phyloP scores from a whole-genome alignment of 805 yeast species.

The Alloascoidea hylecoeti region DNA sequence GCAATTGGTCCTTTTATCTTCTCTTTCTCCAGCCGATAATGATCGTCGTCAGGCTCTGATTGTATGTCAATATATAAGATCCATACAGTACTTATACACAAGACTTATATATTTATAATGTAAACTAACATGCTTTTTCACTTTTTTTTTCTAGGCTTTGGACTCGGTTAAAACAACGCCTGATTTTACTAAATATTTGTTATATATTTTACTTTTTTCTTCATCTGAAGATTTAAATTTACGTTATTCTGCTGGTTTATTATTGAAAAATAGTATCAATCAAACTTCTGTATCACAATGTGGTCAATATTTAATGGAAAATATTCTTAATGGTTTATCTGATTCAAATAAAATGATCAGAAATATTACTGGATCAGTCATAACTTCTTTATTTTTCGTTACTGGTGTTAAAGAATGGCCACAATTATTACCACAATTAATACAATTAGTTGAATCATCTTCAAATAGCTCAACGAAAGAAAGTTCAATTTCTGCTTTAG shows the following conservation, averaged over 20 bases:
- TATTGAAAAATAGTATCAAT: slow-evolving; percentile 61
- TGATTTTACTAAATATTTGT: not conserved
- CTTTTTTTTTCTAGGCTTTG: not conserved
- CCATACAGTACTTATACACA: not conserved
- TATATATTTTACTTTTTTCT: not conserved
- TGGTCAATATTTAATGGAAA: slow-evolving; percentile 28
- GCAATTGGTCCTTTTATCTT: not conserved
- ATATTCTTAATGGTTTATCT: slow-evolving; percentile 31
- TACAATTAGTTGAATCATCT: slow-evolving; percentile 39
- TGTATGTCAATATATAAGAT: not conserved
- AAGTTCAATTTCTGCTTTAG: slow-evolving; percentile 70
- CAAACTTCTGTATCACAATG: slow-evolving; percentile 19
- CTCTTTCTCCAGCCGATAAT: not conserved
- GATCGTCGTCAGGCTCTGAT: not conserved
- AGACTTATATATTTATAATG: not conserved
- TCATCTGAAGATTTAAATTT: slow-evolving; percentile 28
- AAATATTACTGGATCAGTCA: slow-evolving; percentile 82
- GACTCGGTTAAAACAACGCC: not conserved
- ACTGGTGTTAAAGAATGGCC: slow-evolving; percentile 68
- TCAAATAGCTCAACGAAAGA: slow-evolving; percentile 38
- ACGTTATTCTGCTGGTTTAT: slow-evolving; percentile 81
- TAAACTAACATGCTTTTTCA: not conserved
- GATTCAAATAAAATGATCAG: slow-evolving; percentile 50
- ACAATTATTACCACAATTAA: slow-evolving; percentile 47
- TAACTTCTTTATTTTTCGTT: slow-evolving; percentile 63